phyloP scores from a whole-genome alignment of 179 eudicot genomes.

The Drosera spatulata region DNA sequence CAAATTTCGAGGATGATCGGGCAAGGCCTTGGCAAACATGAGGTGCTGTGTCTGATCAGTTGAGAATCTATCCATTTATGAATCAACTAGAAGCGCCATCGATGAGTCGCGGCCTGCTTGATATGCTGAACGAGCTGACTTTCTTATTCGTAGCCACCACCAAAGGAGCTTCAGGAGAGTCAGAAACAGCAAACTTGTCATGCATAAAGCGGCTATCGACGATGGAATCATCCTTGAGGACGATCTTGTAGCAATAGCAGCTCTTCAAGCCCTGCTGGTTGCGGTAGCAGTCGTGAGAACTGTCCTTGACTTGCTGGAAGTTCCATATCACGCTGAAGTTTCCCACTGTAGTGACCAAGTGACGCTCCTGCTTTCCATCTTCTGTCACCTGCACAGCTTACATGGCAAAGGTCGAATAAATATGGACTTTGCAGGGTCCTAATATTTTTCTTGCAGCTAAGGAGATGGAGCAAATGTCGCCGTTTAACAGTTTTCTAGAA shows the following conservation, averaged over 20 bases:
- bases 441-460: too few relatives aligned
- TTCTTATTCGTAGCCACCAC: conserved; percentile 55
- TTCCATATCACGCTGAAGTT: conserved; percentile 67
- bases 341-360: conserved; percentile 56
- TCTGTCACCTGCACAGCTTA: conserved; percentile 41
- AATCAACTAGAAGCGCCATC: neutral
- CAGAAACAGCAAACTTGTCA: conserved; percentile 9
- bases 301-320: conserved; percentile 67
- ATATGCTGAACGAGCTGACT: conserved; percentile 62
- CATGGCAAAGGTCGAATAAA: too few relatives aligned
- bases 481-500: too few relatives aligned
- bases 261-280: conserved; percentile 21
- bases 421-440: too few relatives aligned
- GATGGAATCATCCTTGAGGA: conserved; percentile 13
- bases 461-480: too few relatives aligned
- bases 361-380: conserved; percentile 56
- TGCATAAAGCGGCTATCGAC: conserved; percentile 14
- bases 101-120: conserved; percentile 3
- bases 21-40: too few relatives aligned
- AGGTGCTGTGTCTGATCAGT: too few relatives aligned
- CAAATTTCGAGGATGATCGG: neutral
- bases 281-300: conserved; percentile 50
- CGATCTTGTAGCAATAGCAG: conserved; percentile 14
- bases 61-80: too few relatives aligned
- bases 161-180: conserved; percentile 15